phyloP scores from a whole-genome alignment of 2,329 filamentous ascomycete species.

The Microcyclosporella mali region DNA sequence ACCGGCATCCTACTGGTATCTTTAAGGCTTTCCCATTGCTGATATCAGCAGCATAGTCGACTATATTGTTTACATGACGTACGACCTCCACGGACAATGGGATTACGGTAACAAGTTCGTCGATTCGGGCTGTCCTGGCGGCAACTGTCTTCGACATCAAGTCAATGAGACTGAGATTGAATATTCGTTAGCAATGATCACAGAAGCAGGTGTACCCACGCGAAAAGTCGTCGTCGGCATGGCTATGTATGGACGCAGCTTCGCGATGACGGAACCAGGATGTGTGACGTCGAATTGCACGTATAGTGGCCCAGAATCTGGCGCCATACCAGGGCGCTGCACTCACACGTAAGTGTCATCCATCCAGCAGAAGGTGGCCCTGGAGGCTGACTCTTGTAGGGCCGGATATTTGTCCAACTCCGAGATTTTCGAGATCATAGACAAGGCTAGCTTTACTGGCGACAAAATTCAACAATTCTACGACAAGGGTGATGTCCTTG shows the following conservation, averaged over 20 bases:
- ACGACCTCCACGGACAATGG: conserved; percentile 36
- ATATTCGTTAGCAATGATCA: conserved; percentile 35
- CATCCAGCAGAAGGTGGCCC: too few species aligned
- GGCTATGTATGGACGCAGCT: conserved; percentile 83
- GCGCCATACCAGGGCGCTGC: conserved; percentile 28
- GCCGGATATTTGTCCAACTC: conserved; percentile 4
- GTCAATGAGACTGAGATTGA: conserved; percentile 36
- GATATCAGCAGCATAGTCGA: conserved; percentile 21
- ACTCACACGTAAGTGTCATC: too few species aligned
- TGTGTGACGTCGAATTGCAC: conserved; percentile 26
- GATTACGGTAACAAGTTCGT: conserved; percentile 32
- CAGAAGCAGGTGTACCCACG: conserved; percentile 43
- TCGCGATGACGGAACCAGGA: conserved; percentile 44
- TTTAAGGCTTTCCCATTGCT: conserved; percentile 24
- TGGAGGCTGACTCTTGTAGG: too few species aligned
- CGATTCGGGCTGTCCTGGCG: conserved; percentile 26
- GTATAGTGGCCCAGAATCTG: conserved; percentile 24
- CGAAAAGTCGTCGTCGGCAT: conserved; percentile 76
- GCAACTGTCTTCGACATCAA: conserved; percentile 30
- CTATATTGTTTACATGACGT: conserved; percentile 32
- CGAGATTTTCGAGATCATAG: conserved; percentile 7
- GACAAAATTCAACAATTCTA: background rate
- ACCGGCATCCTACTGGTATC: conserved; percentile 29
- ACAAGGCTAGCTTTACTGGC: too few species aligned
- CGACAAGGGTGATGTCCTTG: conserved; percentile 9